Evolutionary conservation across 768 basidiomycete genomes (phyloP).

Genomic region (Pholiota microspora): DNA sequence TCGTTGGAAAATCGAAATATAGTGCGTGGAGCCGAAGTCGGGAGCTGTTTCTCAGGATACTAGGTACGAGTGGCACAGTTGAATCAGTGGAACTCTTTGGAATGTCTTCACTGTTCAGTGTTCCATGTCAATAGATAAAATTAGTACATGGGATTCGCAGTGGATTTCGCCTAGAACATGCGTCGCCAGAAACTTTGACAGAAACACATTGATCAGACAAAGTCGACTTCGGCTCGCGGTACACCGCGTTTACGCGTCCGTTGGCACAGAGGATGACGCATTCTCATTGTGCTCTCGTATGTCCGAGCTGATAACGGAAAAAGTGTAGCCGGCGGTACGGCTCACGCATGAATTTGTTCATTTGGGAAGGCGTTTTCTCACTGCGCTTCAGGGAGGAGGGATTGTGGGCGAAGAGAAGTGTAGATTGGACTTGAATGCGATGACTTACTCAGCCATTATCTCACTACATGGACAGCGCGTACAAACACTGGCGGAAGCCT

Average conservation of each 20-base stretch:
- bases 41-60: neutral
- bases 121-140: neutral
- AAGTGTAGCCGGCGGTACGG: neutral
- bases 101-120: too few relatives aligned
- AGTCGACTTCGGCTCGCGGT: neutral
- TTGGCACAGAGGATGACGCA: neutral
- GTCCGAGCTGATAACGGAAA: slow-evolving; percentile 6
- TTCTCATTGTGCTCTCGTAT: too few relatives aligned
- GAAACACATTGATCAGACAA: neutral
- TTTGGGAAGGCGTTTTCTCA: too few relatives aligned
- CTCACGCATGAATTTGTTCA: neutral
- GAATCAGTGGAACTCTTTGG: too few relatives aligned
- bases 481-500: too few relatives aligned
- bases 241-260: neutral
- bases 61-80: too few relatives aligned
- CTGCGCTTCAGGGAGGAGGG: neutral
- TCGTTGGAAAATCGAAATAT: neutral
- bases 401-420: neutral
- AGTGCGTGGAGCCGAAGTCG: too few relatives aligned
- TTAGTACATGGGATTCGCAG: neutral
- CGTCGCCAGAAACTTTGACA: neutral
- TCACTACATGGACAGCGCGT: too few relatives aligned
- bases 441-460: too few relatives aligned
- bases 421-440: too few relatives aligned
- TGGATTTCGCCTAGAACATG: neutral